These are phyloP conservation scores for Metarhizium robertsii DNA, from an alignment of 2,329 filamentous ascomycete species.

Conservation along the genomic window DNA sequence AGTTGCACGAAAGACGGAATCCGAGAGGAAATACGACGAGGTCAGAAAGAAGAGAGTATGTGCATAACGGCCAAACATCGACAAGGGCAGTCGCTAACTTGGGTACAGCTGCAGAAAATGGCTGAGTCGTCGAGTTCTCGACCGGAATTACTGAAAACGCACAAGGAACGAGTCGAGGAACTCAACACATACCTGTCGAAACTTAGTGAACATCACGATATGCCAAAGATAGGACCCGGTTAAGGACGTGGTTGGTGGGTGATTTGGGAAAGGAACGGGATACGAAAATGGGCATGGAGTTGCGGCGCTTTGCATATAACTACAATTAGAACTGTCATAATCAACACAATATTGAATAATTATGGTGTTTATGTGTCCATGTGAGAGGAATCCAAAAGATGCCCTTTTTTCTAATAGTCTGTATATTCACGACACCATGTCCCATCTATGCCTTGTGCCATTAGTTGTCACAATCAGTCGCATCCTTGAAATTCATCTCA, in stretches of 20 bases:
- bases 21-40: constrained; percentile 75
- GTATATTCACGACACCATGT: background rate
- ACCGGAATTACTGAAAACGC: constrained; percentile 84
- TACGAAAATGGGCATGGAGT: background rate
- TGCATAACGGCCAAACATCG: constrained; percentile 11
- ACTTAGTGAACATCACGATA: constrained; percentile 95
- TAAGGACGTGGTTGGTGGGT: constrained; percentile 20
- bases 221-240: constrained; percentile 62
- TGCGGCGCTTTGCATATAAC: background rate
- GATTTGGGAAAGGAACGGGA: background rate
- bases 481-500: background rate
- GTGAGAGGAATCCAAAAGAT: background rate
- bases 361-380: no score
- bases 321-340: no score
- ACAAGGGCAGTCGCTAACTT: constrained; percentile 2
- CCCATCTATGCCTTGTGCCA: background rate
- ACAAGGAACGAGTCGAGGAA: constrained; percentile 94
- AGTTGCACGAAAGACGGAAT: constrained; percentile 63
- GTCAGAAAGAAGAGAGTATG: constrained; percentile 68
- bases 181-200: constrained; percentile 88
- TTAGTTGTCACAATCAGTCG: background rate
- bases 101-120: constrained; percentile 63
- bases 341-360: no score
- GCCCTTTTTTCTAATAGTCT: background rate
- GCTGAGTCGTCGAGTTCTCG: constrained; percentile 48